Conservation (phyloP, 176 grass and related monocot genomes). For the Zizania latifolia region DNA sequence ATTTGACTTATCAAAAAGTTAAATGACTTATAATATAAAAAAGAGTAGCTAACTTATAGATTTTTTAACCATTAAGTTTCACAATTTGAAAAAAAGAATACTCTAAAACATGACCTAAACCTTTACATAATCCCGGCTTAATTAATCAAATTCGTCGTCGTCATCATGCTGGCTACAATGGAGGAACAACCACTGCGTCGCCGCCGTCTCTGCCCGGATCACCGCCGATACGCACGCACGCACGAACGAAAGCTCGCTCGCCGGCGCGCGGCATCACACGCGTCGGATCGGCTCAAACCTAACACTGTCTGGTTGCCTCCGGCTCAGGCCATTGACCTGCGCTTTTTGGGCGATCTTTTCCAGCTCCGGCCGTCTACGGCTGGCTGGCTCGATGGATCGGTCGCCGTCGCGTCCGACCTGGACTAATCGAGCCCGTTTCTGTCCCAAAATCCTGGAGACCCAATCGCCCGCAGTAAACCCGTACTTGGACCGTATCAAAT, state of each 20-base stretch:
- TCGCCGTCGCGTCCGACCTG: background rate
- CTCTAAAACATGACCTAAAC: no score
- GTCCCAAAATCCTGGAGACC: background rate
- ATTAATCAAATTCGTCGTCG: background rate
- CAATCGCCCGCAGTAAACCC: background rate
- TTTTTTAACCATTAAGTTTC: no score
- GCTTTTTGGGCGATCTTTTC: background rate
- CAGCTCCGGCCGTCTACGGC: background rate
- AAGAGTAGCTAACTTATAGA: no score
- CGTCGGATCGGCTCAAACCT: no score
- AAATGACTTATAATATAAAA: no score
- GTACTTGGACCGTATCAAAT: background rate
- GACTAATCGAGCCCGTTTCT: background rate
- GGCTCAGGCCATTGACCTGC: background rate
- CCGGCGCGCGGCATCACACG: background rate
- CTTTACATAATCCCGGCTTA: no score
- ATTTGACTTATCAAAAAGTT: no score
- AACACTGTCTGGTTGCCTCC: background rate
- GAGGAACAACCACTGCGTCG: no score
- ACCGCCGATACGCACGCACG: no score
- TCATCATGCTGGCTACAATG: background rate
- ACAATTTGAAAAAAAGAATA: no score
- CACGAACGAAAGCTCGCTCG: no score
- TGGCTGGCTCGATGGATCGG: background rate
- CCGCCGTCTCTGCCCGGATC: no score